Evolutionary conservation across 306 rosid species (phyloP), one percentile per base, ranked within the genome.

Genomic region (Luffa acutangula): DNA sequence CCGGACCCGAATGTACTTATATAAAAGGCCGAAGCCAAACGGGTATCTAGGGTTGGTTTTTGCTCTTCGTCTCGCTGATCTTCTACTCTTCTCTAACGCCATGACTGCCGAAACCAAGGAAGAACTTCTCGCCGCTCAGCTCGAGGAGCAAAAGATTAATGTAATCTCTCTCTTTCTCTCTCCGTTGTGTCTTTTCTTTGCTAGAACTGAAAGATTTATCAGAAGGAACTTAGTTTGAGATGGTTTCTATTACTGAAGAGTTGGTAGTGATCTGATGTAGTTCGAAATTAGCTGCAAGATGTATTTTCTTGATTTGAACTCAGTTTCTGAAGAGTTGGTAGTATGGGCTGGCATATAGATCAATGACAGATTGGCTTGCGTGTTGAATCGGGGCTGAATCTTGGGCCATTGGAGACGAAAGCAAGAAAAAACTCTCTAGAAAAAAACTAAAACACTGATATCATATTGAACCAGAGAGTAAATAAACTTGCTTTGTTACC

Each of bases 61-160:
- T 33, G 18, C 67, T 66, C 49, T 39, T 8, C 17, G 20, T 36
- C n/a, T 64, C 71, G 45, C 45, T 34, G 45, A 6, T 59, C 65
- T 25, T 10, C 21, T 8, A 15, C 73, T 9, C 53, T n/a, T 69
- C 34, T 12, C 37, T 10, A n/a, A 1, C 73, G 66, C 84, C 84
- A 88, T 88, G 91, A 88, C 89, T 85, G 87, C 91, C 62, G 89
- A 86, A 83, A 86, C 91, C 25, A 86, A 86, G 79, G 91, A 88
- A 78, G 91, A 88, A 63, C 89, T 88, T 77, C 89, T 88, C 79
- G 89, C 89, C 14, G 87, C 89, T 46, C 89, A 82, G 14, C 91
- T 88, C 52, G 91, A 88, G 74, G 87, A 86, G 87, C 83, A 86
- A 65, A 70, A 70, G 69, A 74, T 88, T 78, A 85, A 88, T 49